Base-by-base conservation (phyloP, 2,329 filamentous ascomycete species). In the Hymenoscyphus fructigenus region DNA sequence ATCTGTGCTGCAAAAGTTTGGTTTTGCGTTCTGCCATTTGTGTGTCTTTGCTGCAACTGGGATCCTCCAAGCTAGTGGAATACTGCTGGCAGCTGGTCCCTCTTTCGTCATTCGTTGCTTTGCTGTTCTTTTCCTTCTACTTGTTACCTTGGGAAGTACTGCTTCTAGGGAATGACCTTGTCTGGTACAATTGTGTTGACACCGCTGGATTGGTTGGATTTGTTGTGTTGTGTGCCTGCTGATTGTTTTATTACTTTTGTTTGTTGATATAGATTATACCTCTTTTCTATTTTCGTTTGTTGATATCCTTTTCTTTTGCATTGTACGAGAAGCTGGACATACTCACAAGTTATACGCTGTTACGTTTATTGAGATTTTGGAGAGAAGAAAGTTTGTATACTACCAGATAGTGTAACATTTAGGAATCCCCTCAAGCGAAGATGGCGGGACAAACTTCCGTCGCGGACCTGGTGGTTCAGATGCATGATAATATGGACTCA, bases 401-500 rank as follows among this genome's bases (percentile, higher is more conserved):
- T 23, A 53, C 47, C 47, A 53, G 20, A 53, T 53, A 53, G 47
- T 28, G 56, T 65, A 57, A 47, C 60, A 41, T 64, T 63, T 57
- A 53, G 47, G 9, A 53, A 53, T 53, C 29, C 32, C 29, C 32
- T 34, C 57, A 5, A 47, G 58, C 60, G 14, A 57, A 28, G 12
- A 60, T 64, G 50, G 47, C 62, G 44, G 62, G n/a, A 10, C n/a
- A 57, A 53, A 57, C 32, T 28, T 36, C 28, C 20, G 70, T 74
- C 5, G 66, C 65, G 26, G 70, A 71, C 41, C 60, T 75, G 38
- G 69, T 73, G 26, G 57, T 57, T 23, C 64, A 69, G n/a, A 64
- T 75, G n/a, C 73, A 73, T 57, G 56, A 59, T 6, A 75, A 73
- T 56, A 72, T 75, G 58, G 71, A 73, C 61, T 61, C 59, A 29